phyloP scores from a whole-genome alignment of 2,329 filamentous ascomycete genomes.

The Epichloe scottii region DNA sequence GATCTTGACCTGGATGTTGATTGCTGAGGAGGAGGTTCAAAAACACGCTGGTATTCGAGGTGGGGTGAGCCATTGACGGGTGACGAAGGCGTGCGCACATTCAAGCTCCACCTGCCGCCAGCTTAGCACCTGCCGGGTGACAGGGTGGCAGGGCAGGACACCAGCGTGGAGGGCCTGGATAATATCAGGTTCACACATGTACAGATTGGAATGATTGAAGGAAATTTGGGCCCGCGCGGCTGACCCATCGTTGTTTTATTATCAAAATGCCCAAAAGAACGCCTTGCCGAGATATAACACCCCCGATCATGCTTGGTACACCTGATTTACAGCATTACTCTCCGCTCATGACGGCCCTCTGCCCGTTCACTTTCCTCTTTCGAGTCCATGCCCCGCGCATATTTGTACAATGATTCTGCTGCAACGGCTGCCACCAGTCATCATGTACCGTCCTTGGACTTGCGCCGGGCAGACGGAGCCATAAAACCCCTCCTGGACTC shows the following conservation, averaged over 20 bases:
- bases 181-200: too few relatives aligned
- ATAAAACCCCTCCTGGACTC: too few relatives aligned
- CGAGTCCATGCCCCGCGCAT: not conserved
- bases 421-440: not conserved
- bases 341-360: not conserved
- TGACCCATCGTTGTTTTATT: not conserved
- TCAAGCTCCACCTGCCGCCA: not conserved
- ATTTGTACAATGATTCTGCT: not conserved
- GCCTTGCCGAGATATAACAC: not conserved
- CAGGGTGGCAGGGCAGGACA: not conserved
- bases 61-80: not conserved
- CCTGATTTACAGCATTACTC: not conserved
- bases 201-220: too few relatives aligned
- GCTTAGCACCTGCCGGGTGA: not conserved
- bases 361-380: not conserved
- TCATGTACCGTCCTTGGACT: too few relatives aligned
- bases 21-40: not conserved
- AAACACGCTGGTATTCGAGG: not conserved
- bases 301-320: slow-evolving; percentile 3
- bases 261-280: not conserved
- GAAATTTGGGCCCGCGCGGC: too few relatives aligned
- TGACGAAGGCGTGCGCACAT: not conserved
- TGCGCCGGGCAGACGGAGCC: too few relatives aligned
- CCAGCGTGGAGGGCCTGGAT: not conserved
- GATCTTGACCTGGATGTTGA: not conserved